Conservation (phyloP, 2,329 filamentous ascomycete genomes). For the Ophidiomyces ophidiicola region DNA sequence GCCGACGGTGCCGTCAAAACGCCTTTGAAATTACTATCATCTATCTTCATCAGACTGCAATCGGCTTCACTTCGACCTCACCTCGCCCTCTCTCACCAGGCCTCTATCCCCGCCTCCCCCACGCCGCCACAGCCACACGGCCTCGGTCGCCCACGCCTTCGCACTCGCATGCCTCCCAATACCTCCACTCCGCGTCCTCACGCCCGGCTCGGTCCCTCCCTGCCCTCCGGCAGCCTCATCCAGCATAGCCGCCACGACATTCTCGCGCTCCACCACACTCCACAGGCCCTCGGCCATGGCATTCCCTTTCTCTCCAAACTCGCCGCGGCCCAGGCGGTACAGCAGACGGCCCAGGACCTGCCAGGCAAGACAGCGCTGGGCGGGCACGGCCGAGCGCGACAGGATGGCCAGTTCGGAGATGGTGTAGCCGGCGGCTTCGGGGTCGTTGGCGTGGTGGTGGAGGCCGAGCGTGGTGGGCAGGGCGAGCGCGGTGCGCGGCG, state of each 20-base stretch:
- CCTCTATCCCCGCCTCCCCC: constrained; percentile 44
- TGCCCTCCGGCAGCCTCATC: constrained; percentile 56
- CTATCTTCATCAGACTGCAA: no score
- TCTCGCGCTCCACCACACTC: constrained; percentile 62
- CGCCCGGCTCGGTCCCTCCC: background rate
- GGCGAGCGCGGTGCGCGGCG: constrained; percentile 59
- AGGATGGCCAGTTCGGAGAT: constrained; percentile 73
- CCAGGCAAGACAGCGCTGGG: constrained; percentile 82
- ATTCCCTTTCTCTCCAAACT: constrained; percentile 50
- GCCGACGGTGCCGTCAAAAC: no score
- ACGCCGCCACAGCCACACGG: constrained; percentile 75
- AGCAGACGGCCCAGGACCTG: constrained; percentile 79
- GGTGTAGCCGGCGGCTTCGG: constrained; percentile 89
- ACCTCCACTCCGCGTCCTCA: constrained; percentile 16
- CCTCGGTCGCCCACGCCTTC: constrained; percentile 74
- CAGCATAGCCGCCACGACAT: constrained; percentile 62
- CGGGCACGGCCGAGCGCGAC: constrained; percentile 66
- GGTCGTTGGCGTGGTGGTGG: constrained; percentile 86
- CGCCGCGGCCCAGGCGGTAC: constrained; percentile 66
- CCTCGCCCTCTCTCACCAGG: constrained; percentile 25
- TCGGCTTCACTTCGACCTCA: constrained; percentile 6
- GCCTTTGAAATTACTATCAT: no score
- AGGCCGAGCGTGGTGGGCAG: constrained; percentile 69
- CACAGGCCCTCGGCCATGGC: constrained; percentile 69
- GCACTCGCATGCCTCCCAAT: constrained; percentile 58